Percentiles rank a stretch among this genome's conserved stretches.
Conservation (phyloP, 352 stramenopile species). For the Pythium biforme region DNA sequence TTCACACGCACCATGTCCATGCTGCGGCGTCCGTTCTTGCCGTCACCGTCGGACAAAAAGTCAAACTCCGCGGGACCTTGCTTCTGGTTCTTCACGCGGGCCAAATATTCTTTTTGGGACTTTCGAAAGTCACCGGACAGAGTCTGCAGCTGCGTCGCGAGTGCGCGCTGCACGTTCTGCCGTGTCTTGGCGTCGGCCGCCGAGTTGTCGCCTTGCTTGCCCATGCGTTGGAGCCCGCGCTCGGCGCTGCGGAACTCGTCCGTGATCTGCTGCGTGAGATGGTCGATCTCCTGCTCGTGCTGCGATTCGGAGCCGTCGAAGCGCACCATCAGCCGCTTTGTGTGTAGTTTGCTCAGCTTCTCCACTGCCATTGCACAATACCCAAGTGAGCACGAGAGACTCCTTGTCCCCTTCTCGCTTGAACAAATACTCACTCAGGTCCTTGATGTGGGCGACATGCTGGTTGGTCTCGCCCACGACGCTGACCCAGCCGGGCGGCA, state of each 20-base stretch:
- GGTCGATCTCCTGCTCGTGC: conserved; percentile 83
- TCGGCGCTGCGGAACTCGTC: conserved; percentile 80
- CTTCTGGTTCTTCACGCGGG: conserved; percentile 96
- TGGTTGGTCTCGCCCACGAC: conserved; percentile 79
- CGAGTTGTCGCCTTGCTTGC: conserved; percentile 66
- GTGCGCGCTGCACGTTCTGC: conserved; percentile 81
- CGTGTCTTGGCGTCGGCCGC: conserved; percentile 80
- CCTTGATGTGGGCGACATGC: conserved; percentile 77
- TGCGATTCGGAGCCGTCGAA: conserved; percentile 86
- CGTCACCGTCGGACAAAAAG: conserved; percentile 83
- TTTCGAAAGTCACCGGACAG: conserved; percentile 96
- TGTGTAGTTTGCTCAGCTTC: conserved; percentile 81
- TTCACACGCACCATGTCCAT: conserved; percentile 42
- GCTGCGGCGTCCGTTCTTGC: conserved; percentile 51
- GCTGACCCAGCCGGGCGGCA: conserved; percentile 74
- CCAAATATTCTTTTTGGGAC: conserved; percentile 98
- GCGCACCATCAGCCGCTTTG: conserved; percentile 83
- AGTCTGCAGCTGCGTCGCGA: conserved; percentile 97
- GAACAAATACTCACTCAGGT: conserved; percentile 53
- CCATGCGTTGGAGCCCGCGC: conserved; percentile 73
- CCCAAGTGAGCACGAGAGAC: too few species aligned
- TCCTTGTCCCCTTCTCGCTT: too few species aligned
- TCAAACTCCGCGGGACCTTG: conserved; percentile 91
- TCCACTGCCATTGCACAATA: conserved; percentile 51
- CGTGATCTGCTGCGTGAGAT: conserved; percentile 78